Base-by-base conservation (phyloP, 192 early-diverging fungal species). In the Gaertneriomyces sp. region DNA sequence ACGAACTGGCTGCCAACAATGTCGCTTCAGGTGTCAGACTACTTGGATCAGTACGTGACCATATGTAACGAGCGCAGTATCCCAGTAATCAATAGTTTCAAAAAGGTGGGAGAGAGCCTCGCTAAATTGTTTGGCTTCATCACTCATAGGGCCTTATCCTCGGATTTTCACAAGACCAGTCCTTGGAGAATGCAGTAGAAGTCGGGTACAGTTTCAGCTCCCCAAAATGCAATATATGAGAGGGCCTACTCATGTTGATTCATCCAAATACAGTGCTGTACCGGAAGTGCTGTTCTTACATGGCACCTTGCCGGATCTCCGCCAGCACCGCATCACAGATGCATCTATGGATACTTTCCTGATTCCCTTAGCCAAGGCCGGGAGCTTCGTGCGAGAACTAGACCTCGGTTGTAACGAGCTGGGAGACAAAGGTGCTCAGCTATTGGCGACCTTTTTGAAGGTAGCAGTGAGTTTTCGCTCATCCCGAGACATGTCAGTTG, bases 371-470 rank as follows among this genome's bases (percentile, higher is more conserved):
- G 33, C 17, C 9, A 12, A 64, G 33, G 49, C 56, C n/a, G 67
- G 67, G 33, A 57, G 20, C 12, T 82, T 77, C 54, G 44, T 82
- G 9, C 63, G 60, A 4, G 62, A 72, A 16, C 54, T 82, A 8
- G 74, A 79, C 58, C 51, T 82, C 60, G 59, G 61, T 16, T 82
- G 58, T 54, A 82, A 82, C 68, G 77, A 79, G 39, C 77, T 82
- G 47, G 74, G 73, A 3, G 74, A 82, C 61, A 62, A 59, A 41
- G 80, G 80, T 9, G 80, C 77, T 4, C 52, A 9, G 0, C 10
- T n/a, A 12, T 20, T 82, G 12, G 80, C 77, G 7, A 58, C 45
- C 19, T 82, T 71, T 47, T 14, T 82, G 20, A 77, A 75, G 74
- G 80, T 81, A 44, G 14, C 16, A 16, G n/a, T n/a, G 61, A 60